These are phyloP conservation scores for Botrytis elliptica DNA, from an alignment of 2,329 filamentous ascomycete genomes.

Conservation along the genomic window DNA sequence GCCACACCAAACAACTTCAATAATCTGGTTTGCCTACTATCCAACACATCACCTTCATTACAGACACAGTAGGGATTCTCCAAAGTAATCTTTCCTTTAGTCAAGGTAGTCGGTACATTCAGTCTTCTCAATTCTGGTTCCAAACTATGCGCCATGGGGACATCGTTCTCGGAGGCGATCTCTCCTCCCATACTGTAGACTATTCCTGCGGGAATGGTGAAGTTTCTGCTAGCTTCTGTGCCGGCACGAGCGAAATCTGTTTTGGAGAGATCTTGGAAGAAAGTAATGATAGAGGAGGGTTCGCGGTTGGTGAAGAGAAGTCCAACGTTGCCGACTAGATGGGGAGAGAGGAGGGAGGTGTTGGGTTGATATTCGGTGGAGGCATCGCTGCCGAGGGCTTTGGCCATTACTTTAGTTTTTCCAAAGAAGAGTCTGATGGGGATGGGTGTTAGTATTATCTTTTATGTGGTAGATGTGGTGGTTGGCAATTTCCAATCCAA, in stretches of 20 bases:
- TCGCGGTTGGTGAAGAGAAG: constrained; percentile 84
- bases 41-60: constrained; percentile 78
- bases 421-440: constrained; percentile 83
- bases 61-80: constrained; percentile 60
- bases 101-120: constrained; percentile 83
- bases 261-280: constrained; percentile 70
- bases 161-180: constrained; percentile 75
- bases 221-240: constrained; percentile 67
- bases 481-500: background rate
- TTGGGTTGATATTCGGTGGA: constrained; percentile 80
- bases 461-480: background rate
- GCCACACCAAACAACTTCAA: constrained; percentile 92
- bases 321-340: constrained; percentile 80
- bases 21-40: constrained; percentile 88
- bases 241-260: constrained; percentile 92
- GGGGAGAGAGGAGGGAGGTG: constrained; percentile 65
- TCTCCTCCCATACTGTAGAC: constrained; percentile 81
- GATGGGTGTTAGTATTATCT: background rate
- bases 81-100: constrained; percentile 83
- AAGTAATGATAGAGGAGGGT: constrained; percentile 63
- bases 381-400: constrained; percentile 77
- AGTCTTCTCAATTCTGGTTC: constrained; percentile 89
- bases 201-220: constrained; percentile 79
- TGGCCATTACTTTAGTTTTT: constrained; percentile 98
- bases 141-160: constrained; percentile 81